Base-by-base conservation (phyloP, 352 stramenopile species). In the Globisporangium cederbergense region DNA sequence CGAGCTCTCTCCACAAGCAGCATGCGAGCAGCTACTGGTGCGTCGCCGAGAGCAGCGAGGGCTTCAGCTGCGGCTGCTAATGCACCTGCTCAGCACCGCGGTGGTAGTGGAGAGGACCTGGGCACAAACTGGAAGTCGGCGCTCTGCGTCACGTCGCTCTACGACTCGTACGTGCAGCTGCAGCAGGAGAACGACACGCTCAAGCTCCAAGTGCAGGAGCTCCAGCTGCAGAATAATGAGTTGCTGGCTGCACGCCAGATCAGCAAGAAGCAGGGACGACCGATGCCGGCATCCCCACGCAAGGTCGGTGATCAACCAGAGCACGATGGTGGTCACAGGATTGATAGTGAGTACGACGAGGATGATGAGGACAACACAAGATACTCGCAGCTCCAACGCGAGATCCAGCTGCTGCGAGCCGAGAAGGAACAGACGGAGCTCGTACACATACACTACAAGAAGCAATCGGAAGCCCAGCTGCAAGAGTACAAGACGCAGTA, bases 91-190 rank as follows among this genome's bases (percentile, higher is more conserved):
- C 43, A 49, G 18, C 43, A 9, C 34, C 38, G 18, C 20, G 47
- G 47, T 58, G 1, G 16, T 1, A n/a, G 34, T 25, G 38, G 9
- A 14, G 62, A 47, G 0, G 52, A 58, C 13, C 61, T 90, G 2
- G 62, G 68, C 2, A 67, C 73, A 9, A 81, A 91, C 58, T 91
- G 80, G 83, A 82, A 86, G 68, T 90, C 80, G 61, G 83, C 78
- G 46, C 78, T 89, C 22, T 90, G 81, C 46, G 81, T 91, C 46
- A 90, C 77, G 18, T 89, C 82, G 46, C 80, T 93, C 18, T 91
- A 89, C 64, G 82, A 93, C 55, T 82, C 84, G 60, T 89, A 88
- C 63, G 74, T 86, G 14, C 72, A 81, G 43, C 40, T 90, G 32
- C 77, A 91, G 66, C 70, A 77, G 25, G 78, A 88, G 53, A 84